phyloP scores from a whole-genome alignment of 306 rosid genomes.

The Cucumis cinereus region DNA sequence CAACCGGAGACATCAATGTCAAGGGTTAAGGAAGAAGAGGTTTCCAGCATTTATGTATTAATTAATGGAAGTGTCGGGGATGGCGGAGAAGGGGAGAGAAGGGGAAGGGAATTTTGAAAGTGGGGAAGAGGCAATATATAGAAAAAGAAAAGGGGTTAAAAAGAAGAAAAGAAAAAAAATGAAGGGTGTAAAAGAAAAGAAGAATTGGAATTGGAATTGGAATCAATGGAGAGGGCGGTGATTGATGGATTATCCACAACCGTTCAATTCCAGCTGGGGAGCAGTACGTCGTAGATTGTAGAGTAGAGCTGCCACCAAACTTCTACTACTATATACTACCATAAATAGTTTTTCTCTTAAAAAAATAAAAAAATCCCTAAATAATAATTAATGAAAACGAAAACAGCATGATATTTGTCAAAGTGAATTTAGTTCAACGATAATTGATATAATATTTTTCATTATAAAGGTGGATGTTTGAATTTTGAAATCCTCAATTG shows the following conservation, averaged over 20 bases:
- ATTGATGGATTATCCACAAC: background rate
- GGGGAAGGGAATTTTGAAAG: slow-evolving; percentile 17
- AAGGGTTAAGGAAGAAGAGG: slow-evolving; percentile 21
- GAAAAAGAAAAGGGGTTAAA: slow-evolving; percentile 11
- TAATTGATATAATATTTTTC: too few relatives aligned
- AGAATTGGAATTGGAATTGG: slow-evolving; percentile 31
- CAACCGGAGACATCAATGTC: slow-evolving; percentile 64
- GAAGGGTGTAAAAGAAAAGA: slow-evolving; percentile 9
- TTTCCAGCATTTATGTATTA: slow-evolving; percentile 14
- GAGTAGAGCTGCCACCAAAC: too few relatives aligned
- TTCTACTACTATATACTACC: too few relatives aligned
- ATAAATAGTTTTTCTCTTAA: too few relatives aligned
- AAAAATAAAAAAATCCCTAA: too few relatives aligned
- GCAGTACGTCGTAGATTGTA: background rate
- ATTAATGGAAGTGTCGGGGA: background rate
- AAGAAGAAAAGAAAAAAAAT: background rate
- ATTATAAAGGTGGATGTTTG: too few relatives aligned
- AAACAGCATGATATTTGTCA: too few relatives aligned
- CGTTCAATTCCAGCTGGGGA: background rate
- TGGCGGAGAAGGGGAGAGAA: background rate
- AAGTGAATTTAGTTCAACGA: too few relatives aligned
- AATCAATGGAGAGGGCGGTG: background rate
- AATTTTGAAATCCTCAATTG: too few relatives aligned
- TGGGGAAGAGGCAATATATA: slow-evolving; percentile 30
- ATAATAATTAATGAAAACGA: too few relatives aligned